phyloP scores from a whole-genome alignment of 2,329 filamentous ascomycete genomes.

The Emergomyces orientalis region DNA sequence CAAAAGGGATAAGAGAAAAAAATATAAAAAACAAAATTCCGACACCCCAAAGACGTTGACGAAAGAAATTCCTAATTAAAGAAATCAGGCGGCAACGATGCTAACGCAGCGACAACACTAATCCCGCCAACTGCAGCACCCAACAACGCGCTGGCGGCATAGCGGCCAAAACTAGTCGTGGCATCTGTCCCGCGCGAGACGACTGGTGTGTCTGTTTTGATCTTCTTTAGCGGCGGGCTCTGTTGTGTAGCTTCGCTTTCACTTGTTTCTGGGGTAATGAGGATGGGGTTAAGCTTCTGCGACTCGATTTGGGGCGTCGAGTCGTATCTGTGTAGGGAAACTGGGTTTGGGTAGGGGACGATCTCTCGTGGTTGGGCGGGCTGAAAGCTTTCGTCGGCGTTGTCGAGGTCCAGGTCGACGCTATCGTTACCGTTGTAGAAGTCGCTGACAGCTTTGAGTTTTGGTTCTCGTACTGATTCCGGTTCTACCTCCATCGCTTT shows the following conservation, averaged over 20 bases:
- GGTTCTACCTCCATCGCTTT: constrained; percentile 4
- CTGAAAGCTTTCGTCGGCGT: background rate
- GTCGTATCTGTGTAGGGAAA: background rate
- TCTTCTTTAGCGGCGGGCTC: background rate
- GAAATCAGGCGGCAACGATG: constrained; percentile 35
- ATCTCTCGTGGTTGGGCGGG: constrained; percentile 7
- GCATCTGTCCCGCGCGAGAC: constrained; percentile 18
- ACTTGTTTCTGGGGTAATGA: background rate
- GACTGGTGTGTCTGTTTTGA: constrained; percentile 10
- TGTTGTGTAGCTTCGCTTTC: background rate
- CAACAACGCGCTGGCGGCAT: constrained; percentile 32
- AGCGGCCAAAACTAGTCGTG: constrained; percentile 23
- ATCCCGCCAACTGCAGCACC: constrained; percentile 36
- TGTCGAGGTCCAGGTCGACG: too few species aligned
- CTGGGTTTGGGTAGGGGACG: background rate
- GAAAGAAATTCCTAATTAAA: constrained; percentile 24
- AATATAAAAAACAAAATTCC: background rate
- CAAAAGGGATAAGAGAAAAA: background rate
- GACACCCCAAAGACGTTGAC: background rate
- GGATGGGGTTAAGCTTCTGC: background rate
- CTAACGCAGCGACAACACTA: constrained; percentile 33
- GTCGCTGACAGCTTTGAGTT: background rate
- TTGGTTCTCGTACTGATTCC: background rate
- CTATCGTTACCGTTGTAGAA: background rate
- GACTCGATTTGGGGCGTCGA: background rate